Conservation (phyloP, 495 filamentous ascomycete species). For the Xeromyces bisporus region DNA sequence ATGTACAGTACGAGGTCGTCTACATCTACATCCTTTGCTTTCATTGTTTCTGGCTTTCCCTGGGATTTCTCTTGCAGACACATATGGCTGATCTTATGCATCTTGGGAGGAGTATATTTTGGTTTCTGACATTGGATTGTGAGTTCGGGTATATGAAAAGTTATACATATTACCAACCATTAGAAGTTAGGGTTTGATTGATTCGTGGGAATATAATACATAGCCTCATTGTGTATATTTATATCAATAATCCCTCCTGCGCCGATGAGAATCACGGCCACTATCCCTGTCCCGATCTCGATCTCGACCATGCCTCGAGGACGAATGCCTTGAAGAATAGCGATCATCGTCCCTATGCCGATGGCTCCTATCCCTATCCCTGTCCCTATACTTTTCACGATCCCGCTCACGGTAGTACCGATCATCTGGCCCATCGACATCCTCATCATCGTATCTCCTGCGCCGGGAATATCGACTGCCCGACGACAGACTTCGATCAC, state of each 20-base stretch:
- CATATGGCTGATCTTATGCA: slow-evolving; percentile 5
- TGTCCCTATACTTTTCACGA: slow-evolving; percentile 14
- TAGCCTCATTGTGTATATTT: not conserved
- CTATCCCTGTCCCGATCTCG: slow-evolving; percentile 18
- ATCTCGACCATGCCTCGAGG: slow-evolving; percentile 14
- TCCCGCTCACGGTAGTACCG: slow-evolving; percentile 17
- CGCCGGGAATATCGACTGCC: slow-evolving; percentile 17
- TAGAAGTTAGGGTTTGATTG: slow-evolving; percentile 1
- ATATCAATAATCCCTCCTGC: slow-evolving; percentile 15
- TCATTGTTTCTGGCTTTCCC: too few relatives aligned
- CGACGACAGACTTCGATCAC: slow-evolving; percentile 19
- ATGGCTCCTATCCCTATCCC: slow-evolving; percentile 15
- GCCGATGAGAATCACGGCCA: slow-evolving; percentile 17
- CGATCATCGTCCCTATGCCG: slow-evolving; percentile 18
- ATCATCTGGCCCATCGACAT: slow-evolving; percentile 14
- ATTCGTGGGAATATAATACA: not conserved
- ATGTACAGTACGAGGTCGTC: too few relatives aligned
- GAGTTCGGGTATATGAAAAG: slow-evolving; percentile 5
- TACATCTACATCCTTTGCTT: too few relatives aligned
- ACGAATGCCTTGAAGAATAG: slow-evolving; percentile 20
- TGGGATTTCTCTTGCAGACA: slow-evolving; percentile 3
- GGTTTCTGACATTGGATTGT: slow-evolving; percentile 4
- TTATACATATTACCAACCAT: not conserved
- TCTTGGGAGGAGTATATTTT: slow-evolving; percentile 9
- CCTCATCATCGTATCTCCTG: slow-evolving; percentile 17